Percentiles rank a stretch among this genome's conserved stretches.
These are phyloP conservation scores for Acrocalymma vagum DNA, from an alignment of 2,329 filamentous ascomycete genomes.

Conservation along the genomic window DNA sequence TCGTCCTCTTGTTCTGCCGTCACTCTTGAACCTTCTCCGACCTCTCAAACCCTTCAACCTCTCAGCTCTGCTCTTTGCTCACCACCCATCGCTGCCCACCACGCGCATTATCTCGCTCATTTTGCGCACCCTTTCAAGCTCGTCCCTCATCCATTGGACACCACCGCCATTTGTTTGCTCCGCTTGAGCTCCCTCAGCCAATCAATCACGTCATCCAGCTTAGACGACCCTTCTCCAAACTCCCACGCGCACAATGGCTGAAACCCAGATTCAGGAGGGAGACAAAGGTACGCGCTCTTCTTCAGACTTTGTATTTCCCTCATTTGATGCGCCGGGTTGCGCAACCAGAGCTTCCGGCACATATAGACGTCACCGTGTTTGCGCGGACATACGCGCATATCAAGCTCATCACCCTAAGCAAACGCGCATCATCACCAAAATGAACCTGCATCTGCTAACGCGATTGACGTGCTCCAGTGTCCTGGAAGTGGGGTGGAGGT, in stretches of 20 bases:
- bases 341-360: slow-evolving; percentile 2
- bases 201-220: slow-evolving; percentile 42
- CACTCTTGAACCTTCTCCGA: slow-evolving; percentile 19
- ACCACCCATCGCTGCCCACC: slow-evolving; percentile 23
- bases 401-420: slow-evolving; percentile 23
- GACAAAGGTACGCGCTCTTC: slow-evolving; percentile 41
- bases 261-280: slow-evolving; percentile 44
- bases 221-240: slow-evolving; percentile 16
- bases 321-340: not conserved
- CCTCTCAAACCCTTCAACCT: slow-evolving; percentile 29
- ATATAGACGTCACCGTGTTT: slow-evolving; percentile 6
- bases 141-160: slow-evolving; percentile 34
- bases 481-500: slow-evolving; percentile 68
- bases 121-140: slow-evolving; percentile 20
- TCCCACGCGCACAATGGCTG: slow-evolving; percentile 42
- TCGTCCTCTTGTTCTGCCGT: slow-evolving; percentile 23
- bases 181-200: slow-evolving; percentile 22
- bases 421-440: no score
- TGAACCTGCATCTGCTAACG: slow-evolving; percentile 17
- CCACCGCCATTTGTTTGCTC: slow-evolving; percentile 25
- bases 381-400: slow-evolving; percentile 16
- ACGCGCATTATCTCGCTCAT: slow-evolving; percentile 31
- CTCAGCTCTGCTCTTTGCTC: slow-evolving; percentile 21
- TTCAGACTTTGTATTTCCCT: not conserved
- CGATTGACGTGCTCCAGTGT: slow-evolving; percentile 58